Evolutionary conservation across 257 asterid genomes (phyloP).

Genomic region (Ajuga chamaepitys): DNA sequence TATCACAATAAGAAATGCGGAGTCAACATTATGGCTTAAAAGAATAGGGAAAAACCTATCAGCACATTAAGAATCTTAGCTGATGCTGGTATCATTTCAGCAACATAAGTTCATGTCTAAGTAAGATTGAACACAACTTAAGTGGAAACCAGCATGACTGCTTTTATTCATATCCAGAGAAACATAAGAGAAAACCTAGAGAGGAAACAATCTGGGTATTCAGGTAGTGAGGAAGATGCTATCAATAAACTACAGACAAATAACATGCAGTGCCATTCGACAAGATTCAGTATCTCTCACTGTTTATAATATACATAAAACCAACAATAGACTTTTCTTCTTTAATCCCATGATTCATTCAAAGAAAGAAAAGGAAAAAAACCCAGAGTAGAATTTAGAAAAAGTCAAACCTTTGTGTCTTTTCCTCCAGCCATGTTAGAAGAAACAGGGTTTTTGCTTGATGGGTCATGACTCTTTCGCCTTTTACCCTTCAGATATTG

Average conservation of each 20-base stretch:
- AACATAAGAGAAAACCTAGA: background rate
- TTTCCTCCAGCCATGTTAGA: conserved; percentile 34
- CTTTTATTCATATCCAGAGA: background rate
- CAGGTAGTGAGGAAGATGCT: too few species aligned
- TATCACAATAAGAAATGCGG: background rate
- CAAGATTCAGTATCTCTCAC: background rate
- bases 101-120: background rate
- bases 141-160: too few species aligned
- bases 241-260: too few species aligned
- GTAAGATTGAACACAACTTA: background rate
- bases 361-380: background rate
- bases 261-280: background rate
- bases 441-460: conserved; percentile 41
- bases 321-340: background rate
- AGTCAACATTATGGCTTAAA: background rate
- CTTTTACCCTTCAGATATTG: conserved; percentile 44
- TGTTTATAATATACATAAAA: too few species aligned
- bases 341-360: background rate
- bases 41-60: background rate
- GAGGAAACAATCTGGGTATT: too few species aligned
- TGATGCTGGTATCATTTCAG: background rate
- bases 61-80: background rate
- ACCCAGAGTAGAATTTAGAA: background rate
- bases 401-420: conserved; percentile 42
- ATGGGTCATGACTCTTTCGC: conserved; percentile 42